Evolutionary conservation across 1,139 yeast genomes (phyloP), one percentile per base, ranked within the genome.

Genomic region (Scheffersomyces quercinus): DNA sequence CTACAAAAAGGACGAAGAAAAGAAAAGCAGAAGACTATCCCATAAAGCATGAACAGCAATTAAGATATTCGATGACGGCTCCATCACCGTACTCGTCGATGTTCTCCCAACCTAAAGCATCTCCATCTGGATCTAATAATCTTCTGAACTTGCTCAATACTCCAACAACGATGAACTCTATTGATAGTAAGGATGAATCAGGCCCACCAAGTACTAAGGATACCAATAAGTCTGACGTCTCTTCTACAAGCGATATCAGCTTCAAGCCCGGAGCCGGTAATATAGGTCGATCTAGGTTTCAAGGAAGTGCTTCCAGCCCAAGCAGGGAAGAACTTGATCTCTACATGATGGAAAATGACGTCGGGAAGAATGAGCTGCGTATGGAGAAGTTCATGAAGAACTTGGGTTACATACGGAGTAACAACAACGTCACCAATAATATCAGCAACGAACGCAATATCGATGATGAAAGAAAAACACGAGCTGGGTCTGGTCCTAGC

Each of bases 301-400:
- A 7, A 20, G 26, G 26, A 3, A 20, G 26, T 20, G 26, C 26
- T 6, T 20, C 26, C 3, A 20, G 7, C 8, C 26, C 26, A 3
- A 6, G 26, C 11, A 30, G 41, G 10, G 48, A 46, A 30, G 54
- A 48, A 29, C 38, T 49, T 28, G 51, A 44, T 32, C 38, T 44
- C 33, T 50, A 49, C 30, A 50, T 50, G 53, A 41, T 49, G 31
- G 51, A 47, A 38, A 45, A 45, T 5, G 49, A 50, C 29, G 48
- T 46, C 14, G 49, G 43, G 11, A 44, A 40, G 32, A 47, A 44
- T 32, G 51, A 46, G 28, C 35, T 38, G 13, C 49, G 50, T 24
- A 41, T 45, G 31, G 52, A 48, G 33, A 46, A 44, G 31, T 50
- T 50, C 35, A 48, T 50, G 52, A 45, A 42, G 29, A 49, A 50